These are phyloP conservation scores for Starmerella vitae DNA, from an alignment of 805 yeast species.

Conservation along the genomic window DNA sequence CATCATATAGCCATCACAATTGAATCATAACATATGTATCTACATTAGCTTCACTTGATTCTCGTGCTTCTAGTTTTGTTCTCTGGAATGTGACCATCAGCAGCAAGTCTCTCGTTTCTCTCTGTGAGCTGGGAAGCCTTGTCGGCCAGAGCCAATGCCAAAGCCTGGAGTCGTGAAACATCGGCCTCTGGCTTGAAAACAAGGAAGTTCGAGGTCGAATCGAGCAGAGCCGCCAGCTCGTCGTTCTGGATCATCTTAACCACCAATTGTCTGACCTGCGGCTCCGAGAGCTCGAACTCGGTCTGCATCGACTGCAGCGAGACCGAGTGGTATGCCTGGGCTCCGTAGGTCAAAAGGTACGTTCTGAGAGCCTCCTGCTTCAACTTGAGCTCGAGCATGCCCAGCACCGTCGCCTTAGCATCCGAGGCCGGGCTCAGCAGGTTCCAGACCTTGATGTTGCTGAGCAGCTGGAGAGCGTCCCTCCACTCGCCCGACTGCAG, in stretches of 20 bases:
- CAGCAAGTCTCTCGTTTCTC: slow-evolving; percentile 70
- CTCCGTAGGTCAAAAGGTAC: slow-evolving; percentile 73
- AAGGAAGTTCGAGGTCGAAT: slow-evolving; percentile 48
- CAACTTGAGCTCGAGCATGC: slow-evolving; percentile 58
- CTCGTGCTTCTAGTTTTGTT: slow-evolving; percentile 6
- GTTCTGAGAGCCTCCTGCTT: slow-evolving; percentile 87
- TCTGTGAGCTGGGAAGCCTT: slow-evolving; percentile 66
- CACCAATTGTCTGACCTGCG: slow-evolving; percentile 47
- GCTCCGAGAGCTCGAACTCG: slow-evolving; percentile 49
- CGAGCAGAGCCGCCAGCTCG: slow-evolving; percentile 64
- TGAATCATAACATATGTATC: too few relatives aligned
- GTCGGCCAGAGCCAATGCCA: slow-evolving; percentile 73
- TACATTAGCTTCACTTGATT: too few relatives aligned
- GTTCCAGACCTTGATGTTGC: slow-evolving; percentile 74
- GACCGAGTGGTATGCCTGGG: slow-evolving; percentile 52
- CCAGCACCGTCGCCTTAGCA: slow-evolving; percentile 36
- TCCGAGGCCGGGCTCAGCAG: slow-evolving; percentile 53
- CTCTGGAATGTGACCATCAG: slow-evolving; percentile 50
- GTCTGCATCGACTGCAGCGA: slow-evolving; percentile 52
- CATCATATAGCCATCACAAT: too few relatives aligned
- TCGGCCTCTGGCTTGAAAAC: slow-evolving; percentile 66
- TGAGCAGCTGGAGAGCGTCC: slow-evolving; percentile 55
- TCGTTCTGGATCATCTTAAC: slow-evolving; percentile 63
- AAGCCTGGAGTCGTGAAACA: slow-evolving; percentile 70
- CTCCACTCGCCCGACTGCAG: slow-evolving; percentile 86